A percentile compares a stretch with the other conserved stretches of the same genome.
Evolutionary conservation across 306 rosid species (phyloP).

Genomic region (Pachyrhizus erosus): DNA sequence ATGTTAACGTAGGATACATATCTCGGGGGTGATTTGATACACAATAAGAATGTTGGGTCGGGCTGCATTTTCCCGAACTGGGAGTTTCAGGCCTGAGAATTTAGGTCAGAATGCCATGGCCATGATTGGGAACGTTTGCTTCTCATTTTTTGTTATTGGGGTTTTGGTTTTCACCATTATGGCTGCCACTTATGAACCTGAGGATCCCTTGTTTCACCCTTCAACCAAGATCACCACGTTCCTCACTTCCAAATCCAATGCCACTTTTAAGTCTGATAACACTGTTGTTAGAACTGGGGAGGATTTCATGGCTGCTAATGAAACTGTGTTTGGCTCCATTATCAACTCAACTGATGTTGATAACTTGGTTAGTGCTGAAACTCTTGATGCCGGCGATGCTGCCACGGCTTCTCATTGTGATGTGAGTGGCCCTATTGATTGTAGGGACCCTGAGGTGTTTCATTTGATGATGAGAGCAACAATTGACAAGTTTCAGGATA

Average conservation of each 20-base stretch:
- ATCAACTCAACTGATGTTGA: slow-evolving; percentile 74
- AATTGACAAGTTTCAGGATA: slow-evolving; percentile 87
- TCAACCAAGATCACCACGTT: slow-evolving; percentile 87
- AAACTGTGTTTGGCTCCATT: slow-evolving; percentile 67
- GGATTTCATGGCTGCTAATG: slow-evolving; percentile 91
- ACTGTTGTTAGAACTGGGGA: slow-evolving; percentile 89
- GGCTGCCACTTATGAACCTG: slow-evolving; percentile 97
- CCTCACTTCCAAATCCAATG: slow-evolving; percentile 91
- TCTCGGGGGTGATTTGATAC: slow-evolving; percentile 37
- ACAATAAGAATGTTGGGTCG: slow-evolving; percentile 56
- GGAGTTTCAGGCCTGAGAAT: slow-evolving; percentile 84
- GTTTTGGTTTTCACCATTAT: slow-evolving; percentile 87
- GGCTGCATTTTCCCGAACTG: slow-evolving; percentile 63
- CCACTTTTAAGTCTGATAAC: slow-evolving; percentile 90
- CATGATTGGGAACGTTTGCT: slow-evolving; percentile 88
- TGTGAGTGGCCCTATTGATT: slow-evolving; percentile 68
- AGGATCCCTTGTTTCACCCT: slow-evolving; percentile 96
- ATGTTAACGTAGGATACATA: slow-evolving; percentile 43
- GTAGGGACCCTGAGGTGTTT: slow-evolving; percentile 91
- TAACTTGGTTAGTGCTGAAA: slow-evolving; percentile 41
- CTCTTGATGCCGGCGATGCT: slow-evolving; percentile 17
- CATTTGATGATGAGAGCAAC: slow-evolving; percentile 91
- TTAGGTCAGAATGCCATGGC: slow-evolving; percentile 85
- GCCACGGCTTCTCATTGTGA: slow-evolving; percentile 51
- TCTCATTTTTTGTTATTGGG: slow-evolving; percentile 85